These are phyloP conservation scores for Pontederia paniculata DNA, from an alignment of 176 grass and related monocot genomes.

Conservation along the genomic window DNA sequence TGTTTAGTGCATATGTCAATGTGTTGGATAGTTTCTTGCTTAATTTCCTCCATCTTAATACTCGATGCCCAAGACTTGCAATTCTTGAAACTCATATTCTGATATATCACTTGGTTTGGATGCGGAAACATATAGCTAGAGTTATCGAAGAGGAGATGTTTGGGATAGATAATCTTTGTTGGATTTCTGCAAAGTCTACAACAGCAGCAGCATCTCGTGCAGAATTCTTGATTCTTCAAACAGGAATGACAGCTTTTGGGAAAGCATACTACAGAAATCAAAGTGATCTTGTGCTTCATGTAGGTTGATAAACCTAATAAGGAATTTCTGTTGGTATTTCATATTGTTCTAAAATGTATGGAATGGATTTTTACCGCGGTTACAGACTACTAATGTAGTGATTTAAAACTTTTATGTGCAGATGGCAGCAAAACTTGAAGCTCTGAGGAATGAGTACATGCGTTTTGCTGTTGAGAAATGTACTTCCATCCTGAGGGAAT, in stretches of 20 bases:
- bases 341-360: background rate
- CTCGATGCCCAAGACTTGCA: too few relatives aligned
- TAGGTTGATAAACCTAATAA: slow-evolving; percentile 2
- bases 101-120: background rate
- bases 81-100: background rate
- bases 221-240: slow-evolving; percentile 23
- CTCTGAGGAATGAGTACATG: slow-evolving; percentile 23
- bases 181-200: slow-evolving; percentile 26
- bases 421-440: slow-evolving; percentile 26
- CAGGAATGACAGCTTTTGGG: slow-evolving; percentile 29
- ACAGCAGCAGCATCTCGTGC: slow-evolving; percentile 14
- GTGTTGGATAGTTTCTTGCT: too few relatives aligned
- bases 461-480: slow-evolving; percentile 29
- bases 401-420: background rate
- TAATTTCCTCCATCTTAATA: too few relatives aligned
- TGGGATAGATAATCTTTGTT: slow-evolving; percentile 26
- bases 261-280: slow-evolving; percentile 25
- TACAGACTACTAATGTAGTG: background rate
- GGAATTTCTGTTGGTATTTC: background rate
- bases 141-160: slow-evolving; percentile 35
- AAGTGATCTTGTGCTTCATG: slow-evolving; percentile 25
- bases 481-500: slow-evolving; percentile 26
- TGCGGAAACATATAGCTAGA: slow-evolving; percentile 18
- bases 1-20: too few relatives aligned
- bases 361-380: background rate